phyloP scores from a whole-genome alignment of 768 basidiomycete genomes.

The Lanmaoa pseudosensibilis region DNA sequence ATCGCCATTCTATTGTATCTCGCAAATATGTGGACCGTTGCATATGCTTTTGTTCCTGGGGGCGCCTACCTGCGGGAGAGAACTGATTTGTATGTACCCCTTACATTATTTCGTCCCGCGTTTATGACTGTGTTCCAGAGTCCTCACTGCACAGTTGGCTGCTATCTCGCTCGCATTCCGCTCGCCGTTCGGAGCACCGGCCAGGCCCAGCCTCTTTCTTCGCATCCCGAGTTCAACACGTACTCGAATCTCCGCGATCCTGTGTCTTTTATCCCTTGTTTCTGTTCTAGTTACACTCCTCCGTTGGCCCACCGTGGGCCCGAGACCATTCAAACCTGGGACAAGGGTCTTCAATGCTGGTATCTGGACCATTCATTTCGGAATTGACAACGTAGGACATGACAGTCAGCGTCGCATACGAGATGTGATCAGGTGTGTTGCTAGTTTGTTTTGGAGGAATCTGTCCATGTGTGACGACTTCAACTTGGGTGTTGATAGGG shows the following conservation, averaged over 20 bases:
- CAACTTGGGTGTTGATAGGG: slow-evolving; percentile 38
- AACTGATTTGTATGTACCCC: slow-evolving; percentile 60
- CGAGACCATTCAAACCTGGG: slow-evolving; percentile 60
- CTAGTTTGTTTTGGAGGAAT: not conserved
- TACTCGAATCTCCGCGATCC: slow-evolving; percentile 32
- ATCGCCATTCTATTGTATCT: slow-evolving; percentile 64
- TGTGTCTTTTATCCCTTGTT: slow-evolving; percentile 43
- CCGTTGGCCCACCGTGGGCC: slow-evolving; percentile 48
- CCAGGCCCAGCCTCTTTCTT: not conserved
- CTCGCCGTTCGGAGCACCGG: slow-evolving; percentile 31
- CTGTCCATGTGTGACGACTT: not conserved
- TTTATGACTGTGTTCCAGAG: slow-evolving; percentile 35
- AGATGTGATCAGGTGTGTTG: slow-evolving; percentile 60
- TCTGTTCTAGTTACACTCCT: slow-evolving; percentile 57
- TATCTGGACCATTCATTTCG: slow-evolving; percentile 94
- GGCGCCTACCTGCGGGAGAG: slow-evolving; percentile 74
- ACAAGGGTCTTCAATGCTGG: slow-evolving; percentile 74
- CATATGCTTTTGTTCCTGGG: slow-evolving; percentile 88
- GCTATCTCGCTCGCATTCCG: slow-evolving; percentile 50
- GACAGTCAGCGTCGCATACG: slow-evolving; percentile 37
- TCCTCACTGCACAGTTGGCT: slow-evolving; percentile 53
- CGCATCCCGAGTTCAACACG: slow-evolving; percentile 22
- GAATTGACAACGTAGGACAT: slow-evolving; percentile 44
- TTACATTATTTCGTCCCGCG: not conserved
- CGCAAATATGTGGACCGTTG: slow-evolving; percentile 78